Base-by-base conservation (phyloP, 495 filamentous ascomycete genomes). In the Talaromyces liani region DNA sequence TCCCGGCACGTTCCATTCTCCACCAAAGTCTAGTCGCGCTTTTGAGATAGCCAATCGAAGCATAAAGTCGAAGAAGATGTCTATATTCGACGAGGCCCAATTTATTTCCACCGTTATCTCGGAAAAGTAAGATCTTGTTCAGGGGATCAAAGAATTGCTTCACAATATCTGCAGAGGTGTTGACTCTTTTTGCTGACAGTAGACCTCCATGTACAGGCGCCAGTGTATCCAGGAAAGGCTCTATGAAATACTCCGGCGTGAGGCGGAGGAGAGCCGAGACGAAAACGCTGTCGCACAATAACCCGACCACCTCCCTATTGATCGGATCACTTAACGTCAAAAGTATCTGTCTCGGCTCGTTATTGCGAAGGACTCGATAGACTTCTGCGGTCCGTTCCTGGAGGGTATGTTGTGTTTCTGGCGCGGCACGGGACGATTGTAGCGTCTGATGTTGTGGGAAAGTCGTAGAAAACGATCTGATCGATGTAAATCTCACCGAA, bases 21-120 rank as follows among this genome's bases (percentile, higher is more conserved):
- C 71, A 65, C 87, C 87, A 90, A 8, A 86, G 64, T 2, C 67
- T 62, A n/a, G 78, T 68, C 4, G 84, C 84, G 51, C 80, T 68
- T 1, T 65, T 41, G 0, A 58, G 68, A 69, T 85, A 72, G 6
- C 79, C 80, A 29, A 81, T 76, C 4, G 79, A 77, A 9, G 75
- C 69, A 14, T 84, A 82, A 68, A 81, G 83, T 58, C 80, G 76
- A 24, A 89, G 75, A 14, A 88, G 73, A 60, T 84, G 80, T 1
- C 73, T 81, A 67, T 84, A 87, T 62, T 88, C 86, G 0, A 69
- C 70, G 24, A 82, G 68, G 18, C 70, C 70, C 12, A 84, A 63
- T 9, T 34, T 22, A 27, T 69, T 47, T 0, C 73, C 75, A 0
- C 62, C 66, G 1, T 56, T 58, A 4, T 65, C 66, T 57, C 83